Base-by-base conservation (phyloP, 83 land plant species). In the Larix sibirica region DNA sequence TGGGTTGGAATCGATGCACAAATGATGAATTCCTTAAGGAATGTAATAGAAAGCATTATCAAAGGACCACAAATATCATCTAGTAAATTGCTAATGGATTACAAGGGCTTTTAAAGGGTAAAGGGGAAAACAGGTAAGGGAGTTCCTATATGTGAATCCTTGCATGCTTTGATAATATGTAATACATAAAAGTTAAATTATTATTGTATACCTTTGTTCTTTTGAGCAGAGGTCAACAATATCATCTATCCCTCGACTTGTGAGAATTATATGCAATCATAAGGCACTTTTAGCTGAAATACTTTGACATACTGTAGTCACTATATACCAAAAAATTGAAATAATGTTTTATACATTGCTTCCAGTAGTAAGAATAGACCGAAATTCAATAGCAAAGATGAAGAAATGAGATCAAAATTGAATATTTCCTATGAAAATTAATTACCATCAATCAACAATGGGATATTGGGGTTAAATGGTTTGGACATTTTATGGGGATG, bases 211-310 rank as follows among this genome's bases (percentile, higher is more conserved):
- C 95, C 95, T 93, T 77, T 91, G 93, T 20, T 80, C 62, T 26
- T 26, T 69, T 16, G 93, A 81, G 79, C 92, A 91, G 62, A 93
- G 79, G 4, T 94, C 94, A 6, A 94, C 86, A 73, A 93, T 88
- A 47, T 93, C 95, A 81, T 89, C 88, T 50, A 93, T 85, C 63
- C 83, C 95, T 81, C 79, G 81, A 82, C 69, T 85, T 58, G 86
- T 86, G 24, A 93, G 92, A 71, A 83, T 65, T 88, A 94, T 93
- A 87, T 47, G 50, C 26, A 21, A 47, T 21, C 26, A 10, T 31
- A 47, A 4, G 31, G 59, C 6, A 50, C 23, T n/a, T 47, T 44
- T 75, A 47, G 78, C 31, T 75, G 21, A 42, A 42, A 21, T 58
- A 75, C 1, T n/a, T 42, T 47, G 54, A 47, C 13, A 50, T 75